Percentiles rank a stretch among this genome's conserved stretches.
phyloP scores from a whole-genome alignment of 805 yeast genomes.

The Wickerhamiella australiensis region DNA sequence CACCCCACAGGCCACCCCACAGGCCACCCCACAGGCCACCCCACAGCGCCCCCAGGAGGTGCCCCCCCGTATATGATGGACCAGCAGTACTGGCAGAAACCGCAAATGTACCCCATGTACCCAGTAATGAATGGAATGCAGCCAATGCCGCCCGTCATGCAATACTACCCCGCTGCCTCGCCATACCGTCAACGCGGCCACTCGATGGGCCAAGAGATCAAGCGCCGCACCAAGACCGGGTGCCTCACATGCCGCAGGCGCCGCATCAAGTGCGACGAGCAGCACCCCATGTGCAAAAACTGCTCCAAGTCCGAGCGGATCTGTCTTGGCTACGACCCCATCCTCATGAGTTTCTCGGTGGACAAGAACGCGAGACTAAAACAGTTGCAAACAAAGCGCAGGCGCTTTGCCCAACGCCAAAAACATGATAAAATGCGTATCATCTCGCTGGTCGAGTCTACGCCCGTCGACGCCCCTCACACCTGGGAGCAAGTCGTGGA shows the following conservation, averaged over 20 bases:
- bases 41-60: not conserved
- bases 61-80: not conserved
- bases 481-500: slow-evolving; percentile 23
- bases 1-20: too few species aligned
- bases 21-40: not conserved
- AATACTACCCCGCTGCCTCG: not conserved
- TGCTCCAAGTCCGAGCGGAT: slow-evolving; percentile 53
- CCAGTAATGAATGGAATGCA: slow-evolving; percentile 1
- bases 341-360: slow-evolving; percentile 19
- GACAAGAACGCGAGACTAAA: slow-evolving; percentile 14
- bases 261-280: slow-evolving; percentile 64
- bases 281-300: slow-evolving; percentile 55
- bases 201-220: slow-evolving; percentile 25
- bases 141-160: slow-evolving; percentile 4
- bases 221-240: slow-evolving; percentile 60
- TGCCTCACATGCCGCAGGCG: slow-evolving; percentile 62
- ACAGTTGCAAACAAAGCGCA: slow-evolving; percentile 11
- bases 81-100: slow-evolving; percentile 4
- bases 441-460: slow-evolving; percentile 4
- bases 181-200: slow-evolving; percentile 1
- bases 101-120: slow-evolving; percentile 5
- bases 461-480: slow-evolving; percentile 2
- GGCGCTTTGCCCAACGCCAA: slow-evolving; percentile 13
- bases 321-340: slow-evolving; percentile 54
- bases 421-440: slow-evolving; percentile 6